These are phyloP conservation scores for Peniophora sp. DNA, from an alignment of 1,284 basidiomycete species.

Conservation along the genomic window DNA sequence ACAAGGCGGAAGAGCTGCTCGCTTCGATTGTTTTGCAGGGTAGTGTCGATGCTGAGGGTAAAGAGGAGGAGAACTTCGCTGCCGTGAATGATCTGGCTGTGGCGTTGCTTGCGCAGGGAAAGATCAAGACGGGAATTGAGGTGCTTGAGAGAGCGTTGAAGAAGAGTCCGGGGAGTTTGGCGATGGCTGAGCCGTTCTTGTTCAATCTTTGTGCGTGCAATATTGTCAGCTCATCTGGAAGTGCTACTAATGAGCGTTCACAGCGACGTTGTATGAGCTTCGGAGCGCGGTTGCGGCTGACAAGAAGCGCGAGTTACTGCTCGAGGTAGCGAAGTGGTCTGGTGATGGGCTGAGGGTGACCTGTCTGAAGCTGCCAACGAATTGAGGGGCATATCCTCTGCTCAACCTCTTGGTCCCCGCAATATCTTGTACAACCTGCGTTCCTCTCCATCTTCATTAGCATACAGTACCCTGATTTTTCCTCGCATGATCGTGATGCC, in stretches of 20 bases:
- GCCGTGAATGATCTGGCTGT: constrained; percentile 77
- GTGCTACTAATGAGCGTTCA: constrained; percentile 3
- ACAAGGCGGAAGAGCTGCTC: constrained; percentile 37
- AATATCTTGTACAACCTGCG: too few relatives aligned
- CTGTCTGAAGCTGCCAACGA: constrained; percentile 66
- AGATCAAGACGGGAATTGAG: constrained; percentile 62
- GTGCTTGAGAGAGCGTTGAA: constrained; percentile 55
- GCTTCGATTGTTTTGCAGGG: constrained; percentile 17
- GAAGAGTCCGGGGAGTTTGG: constrained; percentile 57
- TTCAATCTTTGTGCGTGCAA: constrained; percentile 66
- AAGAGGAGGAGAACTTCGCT: constrained; percentile 49
- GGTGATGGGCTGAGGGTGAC: constrained; percentile 72
- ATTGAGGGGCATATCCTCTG: background rate
- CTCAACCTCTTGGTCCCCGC: too few relatives aligned
- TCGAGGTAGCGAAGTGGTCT: constrained; percentile 75
- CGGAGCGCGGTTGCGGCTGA: constrained; percentile 60
- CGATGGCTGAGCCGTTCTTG: constrained; percentile 69
- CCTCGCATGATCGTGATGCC: too few relatives aligned
- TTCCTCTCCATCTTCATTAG: too few relatives aligned
- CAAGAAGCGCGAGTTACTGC: constrained; percentile 63
- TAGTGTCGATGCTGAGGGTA: constrained; percentile 21
- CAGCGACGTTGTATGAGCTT: constrained; percentile 76
- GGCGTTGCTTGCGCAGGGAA: constrained; percentile 58
- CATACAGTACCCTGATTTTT: too few relatives aligned
- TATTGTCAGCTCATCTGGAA: background rate